Percentiles rank a stretch among this genome's conserved stretches.
Conservation (phyloP, 495 filamentous ascomycete genomes). For the Lasiosphaeris hirsuta region DNA sequence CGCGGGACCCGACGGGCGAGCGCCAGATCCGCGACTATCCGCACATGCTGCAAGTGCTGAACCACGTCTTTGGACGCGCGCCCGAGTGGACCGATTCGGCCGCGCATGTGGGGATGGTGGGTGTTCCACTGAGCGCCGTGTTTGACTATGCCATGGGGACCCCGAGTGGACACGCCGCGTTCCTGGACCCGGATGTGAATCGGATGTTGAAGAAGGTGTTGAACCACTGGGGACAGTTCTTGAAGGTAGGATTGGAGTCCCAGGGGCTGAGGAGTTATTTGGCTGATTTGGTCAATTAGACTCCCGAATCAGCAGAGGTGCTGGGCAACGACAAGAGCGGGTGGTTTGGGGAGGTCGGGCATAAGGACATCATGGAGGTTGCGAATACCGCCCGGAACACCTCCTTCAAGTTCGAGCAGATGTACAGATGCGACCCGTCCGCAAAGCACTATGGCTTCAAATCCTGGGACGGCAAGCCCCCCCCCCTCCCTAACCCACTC, state of each 20-base stretch:
- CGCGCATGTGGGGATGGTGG: constrained; percentile 58
- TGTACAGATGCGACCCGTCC: constrained; percentile 50
- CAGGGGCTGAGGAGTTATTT: not conserved
- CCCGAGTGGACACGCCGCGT: constrained; percentile 60
- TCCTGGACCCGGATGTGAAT: constrained; percentile 66
- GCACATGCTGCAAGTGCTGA: constrained; percentile 63
- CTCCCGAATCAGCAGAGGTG: constrained; percentile 56
- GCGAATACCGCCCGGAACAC: constrained; percentile 45
- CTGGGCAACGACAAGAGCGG: constrained; percentile 47
- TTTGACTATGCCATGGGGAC: constrained; percentile 76
- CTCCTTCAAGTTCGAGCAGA: constrained; percentile 47
- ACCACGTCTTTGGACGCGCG: constrained; percentile 58
- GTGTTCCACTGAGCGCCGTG: constrained; percentile 64
- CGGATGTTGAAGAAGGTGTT: constrained; percentile 64
- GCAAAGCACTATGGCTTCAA: constrained; percentile 56
- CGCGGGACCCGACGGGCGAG: constrained; percentile 56
- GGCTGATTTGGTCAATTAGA: constrained; percentile 19
- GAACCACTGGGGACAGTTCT: constrained; percentile 62
- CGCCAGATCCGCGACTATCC: constrained; percentile 59
- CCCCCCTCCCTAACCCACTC: not conserved
- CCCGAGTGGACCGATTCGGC: constrained; percentile 58
- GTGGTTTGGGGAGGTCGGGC: constrained; percentile 59
- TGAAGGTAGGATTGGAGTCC: constrained; percentile 33
- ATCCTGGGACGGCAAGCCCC: constrained; percentile 60
- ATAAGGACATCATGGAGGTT: constrained; percentile 44